Evolutionary conservation across 331 rosid species (phyloP), one percentile per base, ranked within the genome.

Genomic region (Stylosanthes scabra): DNA sequence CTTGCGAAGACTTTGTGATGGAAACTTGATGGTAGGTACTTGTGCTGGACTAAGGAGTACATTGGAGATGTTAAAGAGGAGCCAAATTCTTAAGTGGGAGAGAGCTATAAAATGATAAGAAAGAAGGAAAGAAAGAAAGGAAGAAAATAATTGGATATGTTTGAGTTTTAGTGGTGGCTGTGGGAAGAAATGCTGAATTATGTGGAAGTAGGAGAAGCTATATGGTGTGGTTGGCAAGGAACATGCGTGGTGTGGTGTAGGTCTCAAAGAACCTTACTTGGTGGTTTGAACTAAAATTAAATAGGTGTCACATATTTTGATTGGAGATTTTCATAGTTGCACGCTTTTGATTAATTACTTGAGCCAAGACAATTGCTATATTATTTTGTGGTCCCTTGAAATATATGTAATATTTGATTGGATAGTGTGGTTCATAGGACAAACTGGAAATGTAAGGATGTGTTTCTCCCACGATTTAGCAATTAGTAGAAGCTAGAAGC

Each of bases 31-130:
- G 82, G 64, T 49, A 71, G 67, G 67, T 74, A 51, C 71, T 85
- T 88, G 80, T 78, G 79, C 77, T 85, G 89, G 60, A 82, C 77
- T 27, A 88, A 62, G 88, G 83, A 86, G n/a, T 87, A 74, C 93
- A 90, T 88, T 65, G 76, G 25, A 77, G 62, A 46, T 42, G 72
- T 9, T 12, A 16, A 74, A 47, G 76, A 83, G 61, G 75, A 80
- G 42, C 11, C 63, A 80, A 40, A 70, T 66, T 68, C 8, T 63
- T 47, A 49, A 11, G 28, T 67, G 31, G 12, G 25, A 47, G 31
- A 51, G 42, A 42, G 12, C 29, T 12, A 3, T 49, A 64, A 62
- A 5, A 3, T 7, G 13, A 44, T 6, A 44, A 10, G 11, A 10
- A 7, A 7, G 25, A 20, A 20, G 25, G 25, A 20, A 20, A 20